These are phyloP conservation scores for Brachypodium distachyon DNA, from an alignment of 202 grass and related monocot species.

Conservation along the genomic window DNA sequence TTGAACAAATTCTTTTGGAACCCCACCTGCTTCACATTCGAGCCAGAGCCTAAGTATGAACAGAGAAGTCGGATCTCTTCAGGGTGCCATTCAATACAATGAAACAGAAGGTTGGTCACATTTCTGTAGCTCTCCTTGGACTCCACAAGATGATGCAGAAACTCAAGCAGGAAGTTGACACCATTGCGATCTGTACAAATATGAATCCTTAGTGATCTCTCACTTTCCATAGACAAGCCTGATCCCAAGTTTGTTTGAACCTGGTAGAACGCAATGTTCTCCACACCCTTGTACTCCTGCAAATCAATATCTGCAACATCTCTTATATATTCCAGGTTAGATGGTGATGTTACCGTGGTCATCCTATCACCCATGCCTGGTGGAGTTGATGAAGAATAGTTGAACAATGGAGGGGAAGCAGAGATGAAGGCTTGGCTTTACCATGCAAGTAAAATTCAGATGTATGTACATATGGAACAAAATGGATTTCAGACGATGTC, in stretches of 20 bases:
- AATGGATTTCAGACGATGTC: not conserved
- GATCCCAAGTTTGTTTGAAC: constrained; percentile 24
- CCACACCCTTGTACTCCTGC: constrained; percentile 28
- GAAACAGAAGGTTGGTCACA: constrained; percentile 62
- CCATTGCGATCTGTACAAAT: constrained; percentile 25
- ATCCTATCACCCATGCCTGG: constrained; percentile 8
- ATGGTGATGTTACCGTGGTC: constrained; percentile 1
- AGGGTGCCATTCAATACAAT: constrained; percentile 64
- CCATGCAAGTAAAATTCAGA: constrained; percentile 12
- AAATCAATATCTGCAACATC: constrained; percentile 45
- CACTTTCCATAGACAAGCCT: constrained; percentile 48
- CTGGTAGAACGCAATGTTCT: constrained; percentile 55
- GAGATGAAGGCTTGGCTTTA: constrained; percentile 2
- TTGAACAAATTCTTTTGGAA: constrained; percentile 69
- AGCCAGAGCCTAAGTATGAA: constrained; percentile 33
- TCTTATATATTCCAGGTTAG: constrained; percentile 18
- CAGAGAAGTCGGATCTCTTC: constrained; percentile 38
- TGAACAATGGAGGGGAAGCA: constrained; percentile 9
- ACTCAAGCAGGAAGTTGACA: constrained; percentile 36
- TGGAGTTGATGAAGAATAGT: constrained; percentile 11
- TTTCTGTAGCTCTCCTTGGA: constrained; percentile 38
- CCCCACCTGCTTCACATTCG: constrained; percentile 62
- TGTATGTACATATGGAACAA: not conserved
- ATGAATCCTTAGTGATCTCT: constrained; percentile 63
- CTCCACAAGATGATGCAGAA: constrained; percentile 52